Evolutionary conservation across 495 filamentous ascomycete genomes (phyloP).

Genomic region (Neurospora sp.): DNA sequence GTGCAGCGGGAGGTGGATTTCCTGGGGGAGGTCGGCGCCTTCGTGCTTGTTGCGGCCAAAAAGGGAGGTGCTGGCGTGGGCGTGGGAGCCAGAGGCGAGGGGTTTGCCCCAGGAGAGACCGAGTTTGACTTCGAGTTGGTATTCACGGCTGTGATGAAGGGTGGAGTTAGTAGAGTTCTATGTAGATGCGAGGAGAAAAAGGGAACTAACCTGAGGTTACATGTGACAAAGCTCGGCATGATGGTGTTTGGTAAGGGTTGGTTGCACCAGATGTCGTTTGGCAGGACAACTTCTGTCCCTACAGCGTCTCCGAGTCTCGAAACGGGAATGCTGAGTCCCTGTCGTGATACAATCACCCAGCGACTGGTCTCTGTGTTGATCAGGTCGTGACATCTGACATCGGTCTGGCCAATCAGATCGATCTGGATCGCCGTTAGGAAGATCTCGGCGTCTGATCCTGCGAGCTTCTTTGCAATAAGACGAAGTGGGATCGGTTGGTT

Average conservation of each 20-base stretch:
- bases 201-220: slow-evolving; percentile 55
- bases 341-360: slow-evolving; percentile 59
- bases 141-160: slow-evolving; percentile 41
- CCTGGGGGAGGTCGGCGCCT: slow-evolving; percentile 43
- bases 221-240: slow-evolving; percentile 76
- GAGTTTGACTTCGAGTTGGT: slow-evolving; percentile 72
- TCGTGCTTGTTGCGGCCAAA: slow-evolving; percentile 6
- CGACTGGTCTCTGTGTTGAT: slow-evolving; percentile 50
- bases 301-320: slow-evolving; percentile 46
- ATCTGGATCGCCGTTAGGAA: slow-evolving; percentile 73
- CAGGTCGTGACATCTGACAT: slow-evolving; percentile 64
- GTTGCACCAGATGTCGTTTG: slow-evolving; percentile 56
- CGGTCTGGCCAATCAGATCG: slow-evolving; percentile 66
- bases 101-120: slow-evolving; percentile 51
- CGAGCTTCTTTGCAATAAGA: slow-evolving; percentile 63
- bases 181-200: background rate
- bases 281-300: slow-evolving; percentile 56
- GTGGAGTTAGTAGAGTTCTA: background rate
- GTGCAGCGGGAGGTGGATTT: slow-evolving; percentile 62
- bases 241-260: slow-evolving; percentile 69
- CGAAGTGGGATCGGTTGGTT: slow-evolving; percentile 75
- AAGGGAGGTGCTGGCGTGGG: background rate
- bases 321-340: slow-evolving; percentile 55
- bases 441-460: slow-evolving; percentile 50
- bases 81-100: background rate